Evolutionary conservation across 2,329 filamentous ascomycete species (phyloP).

Genomic region (Hypoxylon sp.): DNA sequence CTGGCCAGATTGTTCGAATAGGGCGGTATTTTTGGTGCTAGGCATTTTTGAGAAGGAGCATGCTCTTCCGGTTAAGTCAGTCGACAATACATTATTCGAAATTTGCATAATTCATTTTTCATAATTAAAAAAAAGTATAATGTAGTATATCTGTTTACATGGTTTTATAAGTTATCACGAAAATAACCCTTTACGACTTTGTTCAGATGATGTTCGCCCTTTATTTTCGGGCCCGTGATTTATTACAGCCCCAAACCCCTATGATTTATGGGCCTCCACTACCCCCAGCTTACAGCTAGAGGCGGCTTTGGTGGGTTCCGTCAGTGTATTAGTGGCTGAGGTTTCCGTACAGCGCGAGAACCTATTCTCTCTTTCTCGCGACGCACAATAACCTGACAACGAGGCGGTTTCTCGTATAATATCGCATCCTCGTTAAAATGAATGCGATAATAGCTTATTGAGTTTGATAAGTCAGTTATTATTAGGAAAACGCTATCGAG

Average conservation of each 20-base stretch:
- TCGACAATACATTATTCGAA: background rate
- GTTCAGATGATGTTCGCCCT: background rate
- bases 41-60: constrained; percentile 11
- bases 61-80: constrained; percentile 17
- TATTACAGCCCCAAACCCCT: too few species aligned
- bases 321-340: background rate
- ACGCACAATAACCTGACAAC: too few species aligned
- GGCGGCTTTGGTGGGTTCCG: background rate
- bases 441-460: background rate
- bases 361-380: too few species aligned
- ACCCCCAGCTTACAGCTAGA: background rate
- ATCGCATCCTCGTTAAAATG: background rate
- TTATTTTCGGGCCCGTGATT: too few species aligned
- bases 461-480: background rate
- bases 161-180: background rate
- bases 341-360: too few species aligned
- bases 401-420: too few species aligned
- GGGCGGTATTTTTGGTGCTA: constrained; percentile 14
- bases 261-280: too few species aligned
- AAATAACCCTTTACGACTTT: background rate
- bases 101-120: background rate
- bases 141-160: background rate
- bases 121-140: background rate
- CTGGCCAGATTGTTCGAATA: constrained; percentile 15
- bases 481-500: too few species aligned